Conservation (phyloP, 257 asterid species). For the Ehretia macrophylla region DNA sequence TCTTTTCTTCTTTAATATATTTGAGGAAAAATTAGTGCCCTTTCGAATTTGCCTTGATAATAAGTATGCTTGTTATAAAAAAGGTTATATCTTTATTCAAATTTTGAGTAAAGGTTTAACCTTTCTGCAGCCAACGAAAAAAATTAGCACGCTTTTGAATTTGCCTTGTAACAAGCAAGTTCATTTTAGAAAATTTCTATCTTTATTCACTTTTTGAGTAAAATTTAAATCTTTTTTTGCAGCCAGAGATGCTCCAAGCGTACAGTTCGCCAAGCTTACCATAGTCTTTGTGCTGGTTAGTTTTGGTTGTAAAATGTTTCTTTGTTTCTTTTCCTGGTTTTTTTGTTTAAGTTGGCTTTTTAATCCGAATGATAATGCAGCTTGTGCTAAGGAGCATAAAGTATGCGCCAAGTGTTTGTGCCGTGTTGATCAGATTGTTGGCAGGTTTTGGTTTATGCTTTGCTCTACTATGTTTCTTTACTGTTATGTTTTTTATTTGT, state of each 20-base stretch:
- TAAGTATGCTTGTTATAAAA: no score
- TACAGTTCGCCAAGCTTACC: slow-evolving; percentile 94
- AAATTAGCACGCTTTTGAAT: not conserved
- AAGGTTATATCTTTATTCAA: not conserved
- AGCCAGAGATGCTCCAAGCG: slow-evolving; percentile 94
- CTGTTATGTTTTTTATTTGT: no score
- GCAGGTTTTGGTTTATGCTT: slow-evolving; percentile 43
- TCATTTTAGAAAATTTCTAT: no score
- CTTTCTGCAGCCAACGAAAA: not conserved
- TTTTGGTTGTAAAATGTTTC: not conserved
- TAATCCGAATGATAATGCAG: slow-evolving; percentile 28
- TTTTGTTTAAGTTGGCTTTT: slow-evolving; percentile 1
- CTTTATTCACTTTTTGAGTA: slow-evolving; percentile 1
- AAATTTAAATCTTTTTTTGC: not conserved
- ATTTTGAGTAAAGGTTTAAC: not conserved
- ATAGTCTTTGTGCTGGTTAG: slow-evolving; percentile 80
- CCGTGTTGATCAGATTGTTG: slow-evolving; percentile 52
- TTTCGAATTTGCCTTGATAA: not conserved
- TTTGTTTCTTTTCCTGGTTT: not conserved
- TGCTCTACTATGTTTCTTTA: no score
- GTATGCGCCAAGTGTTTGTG: slow-evolving; percentile 90
- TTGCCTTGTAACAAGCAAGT: no score
- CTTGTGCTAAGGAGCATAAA: slow-evolving; percentile 84
- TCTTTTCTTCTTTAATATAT: not conserved
- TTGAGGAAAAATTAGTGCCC: not conserved